Evolutionary conservation across 257 asterid species (phyloP).

Genomic region (Solanum clarkiae): DNA sequence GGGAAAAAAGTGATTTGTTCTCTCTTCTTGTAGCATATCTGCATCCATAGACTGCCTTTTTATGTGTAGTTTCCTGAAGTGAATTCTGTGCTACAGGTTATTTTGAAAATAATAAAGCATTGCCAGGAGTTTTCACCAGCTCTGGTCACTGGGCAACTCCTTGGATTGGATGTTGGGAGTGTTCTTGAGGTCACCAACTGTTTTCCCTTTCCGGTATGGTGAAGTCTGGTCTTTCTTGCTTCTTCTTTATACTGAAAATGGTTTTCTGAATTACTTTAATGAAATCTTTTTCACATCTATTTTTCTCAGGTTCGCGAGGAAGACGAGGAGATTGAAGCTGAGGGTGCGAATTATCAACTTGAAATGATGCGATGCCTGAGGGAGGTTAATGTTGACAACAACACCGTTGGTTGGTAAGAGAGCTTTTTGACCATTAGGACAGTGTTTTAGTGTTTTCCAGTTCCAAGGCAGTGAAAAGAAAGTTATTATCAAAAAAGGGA

Average conservation of each 20-base stretch:
- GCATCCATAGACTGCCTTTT: background rate
- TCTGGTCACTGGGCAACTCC: constrained; percentile 88
- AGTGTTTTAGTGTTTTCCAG: background rate
- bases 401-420: constrained; percentile 91
- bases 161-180: constrained; percentile 96
- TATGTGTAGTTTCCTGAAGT: background rate
- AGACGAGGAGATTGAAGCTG: constrained; percentile 95
- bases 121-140: constrained; percentile 96
- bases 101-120: constrained; percentile 87
- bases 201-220: constrained; percentile 88
- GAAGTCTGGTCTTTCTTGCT: background rate
- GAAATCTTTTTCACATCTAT: background rate
- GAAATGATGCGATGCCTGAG: constrained; percentile 98
- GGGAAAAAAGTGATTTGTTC: background rate
- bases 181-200: constrained; percentile 96
- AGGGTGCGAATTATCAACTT: constrained; percentile 96
- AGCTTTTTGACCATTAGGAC: background rate
- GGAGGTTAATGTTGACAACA: constrained; percentile 97
- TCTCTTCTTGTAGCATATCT: background rate
- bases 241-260: background rate
- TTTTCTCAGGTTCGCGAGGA: constrained; percentile 67
- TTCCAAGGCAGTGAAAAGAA: background rate
- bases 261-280: background rate
- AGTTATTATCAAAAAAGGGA: background rate
- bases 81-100: constrained; percentile 36